Percentiles rank a stretch among this genome's conserved stretches.
phyloP scores from a whole-genome alignment of 2,329 filamentous ascomycete species.

The Nigrospora osmanthi region DNA sequence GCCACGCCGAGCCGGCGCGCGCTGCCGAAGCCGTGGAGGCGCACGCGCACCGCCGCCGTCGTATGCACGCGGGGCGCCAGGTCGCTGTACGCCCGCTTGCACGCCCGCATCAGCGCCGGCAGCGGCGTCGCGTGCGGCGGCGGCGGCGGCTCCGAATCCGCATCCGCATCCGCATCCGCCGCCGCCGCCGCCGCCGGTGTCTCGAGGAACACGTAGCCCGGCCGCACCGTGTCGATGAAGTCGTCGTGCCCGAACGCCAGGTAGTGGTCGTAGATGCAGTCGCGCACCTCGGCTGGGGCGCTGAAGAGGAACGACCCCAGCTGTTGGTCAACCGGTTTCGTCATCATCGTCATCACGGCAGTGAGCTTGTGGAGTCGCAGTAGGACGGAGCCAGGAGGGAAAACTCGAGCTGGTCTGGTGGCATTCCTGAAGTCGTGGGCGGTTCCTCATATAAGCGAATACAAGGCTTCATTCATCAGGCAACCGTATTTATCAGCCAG shows the following conservation, averaged over 20 bases:
- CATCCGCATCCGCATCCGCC: no score
- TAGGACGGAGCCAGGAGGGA: no score
- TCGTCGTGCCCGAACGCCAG: slow-evolving; percentile 11
- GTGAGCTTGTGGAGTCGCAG: no score
- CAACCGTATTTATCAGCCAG: no score
- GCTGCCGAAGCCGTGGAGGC: slow-evolving; percentile 11
- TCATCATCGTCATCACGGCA: not conserved
- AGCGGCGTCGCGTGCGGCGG: slow-evolving; percentile 8
- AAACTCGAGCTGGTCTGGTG: no score
- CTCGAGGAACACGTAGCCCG: slow-evolving; percentile 9
- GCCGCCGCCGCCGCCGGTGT: not conserved
- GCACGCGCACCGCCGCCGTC: slow-evolving; percentile 15
- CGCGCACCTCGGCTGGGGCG: slow-evolving; percentile 13
- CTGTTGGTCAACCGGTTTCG: not conserved
- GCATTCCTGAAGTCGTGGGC: no score
- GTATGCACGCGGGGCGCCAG: slow-evolving; percentile 13
- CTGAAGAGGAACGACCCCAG: slow-evolving; percentile 8
- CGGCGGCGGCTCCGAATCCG: no score
- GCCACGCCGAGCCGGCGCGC: slow-evolving; percentile 19
- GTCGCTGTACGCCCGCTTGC: slow-evolving; percentile 11
- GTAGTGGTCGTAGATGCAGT: slow-evolving; percentile 16
- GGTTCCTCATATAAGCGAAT: no score
- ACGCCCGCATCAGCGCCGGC: slow-evolving; percentile 12
- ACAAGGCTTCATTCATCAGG: no score
- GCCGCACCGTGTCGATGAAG: slow-evolving; percentile 14